Conservation (phyloP, 352 stramenopile genomes). For the Ophiocytium majus region DNA sequence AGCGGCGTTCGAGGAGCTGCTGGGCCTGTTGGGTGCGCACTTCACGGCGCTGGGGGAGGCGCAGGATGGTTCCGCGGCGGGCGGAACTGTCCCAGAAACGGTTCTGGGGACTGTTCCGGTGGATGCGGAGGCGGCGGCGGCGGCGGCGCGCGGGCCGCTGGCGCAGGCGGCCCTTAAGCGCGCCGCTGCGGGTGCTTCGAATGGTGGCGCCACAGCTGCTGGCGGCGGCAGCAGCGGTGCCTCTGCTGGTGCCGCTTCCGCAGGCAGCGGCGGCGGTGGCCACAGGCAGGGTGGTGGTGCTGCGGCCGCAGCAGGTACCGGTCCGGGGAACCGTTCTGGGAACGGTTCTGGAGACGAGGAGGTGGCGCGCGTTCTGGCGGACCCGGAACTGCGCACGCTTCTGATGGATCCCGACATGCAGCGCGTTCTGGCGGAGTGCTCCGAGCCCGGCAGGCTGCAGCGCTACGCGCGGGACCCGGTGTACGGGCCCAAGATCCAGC, state of each 20-base stretch:
- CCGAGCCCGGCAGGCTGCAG: slow-evolving; percentile 19
- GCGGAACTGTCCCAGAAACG: no score
- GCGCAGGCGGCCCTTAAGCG: slow-evolving; percentile 30
- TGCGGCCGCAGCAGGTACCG: no score
- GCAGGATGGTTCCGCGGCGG: neutral
- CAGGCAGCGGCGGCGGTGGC: neutral
- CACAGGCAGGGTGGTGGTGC: neutral
- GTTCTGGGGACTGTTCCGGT: slow-evolving; percentile 11
- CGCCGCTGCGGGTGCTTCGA: slow-evolving; percentile 22
- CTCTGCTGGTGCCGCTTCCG: neutral
- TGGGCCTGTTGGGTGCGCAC: slow-evolving; percentile 33
- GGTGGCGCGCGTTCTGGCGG: slow-evolving; percentile 30
- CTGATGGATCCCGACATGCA: slow-evolving; percentile 53
- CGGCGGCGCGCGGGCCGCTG: slow-evolving; percentile 33
- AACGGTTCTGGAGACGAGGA: neutral
- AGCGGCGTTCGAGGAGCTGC: slow-evolving; percentile 36
- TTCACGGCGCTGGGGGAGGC: slow-evolving; percentile 24
- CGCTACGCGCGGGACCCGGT: slow-evolving; percentile 43
- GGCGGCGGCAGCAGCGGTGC: slow-evolving; percentile 29
- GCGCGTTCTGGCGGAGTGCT: slow-evolving; percentile 41
- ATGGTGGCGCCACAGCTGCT: neutral
- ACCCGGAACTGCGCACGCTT: slow-evolving; percentile 37
- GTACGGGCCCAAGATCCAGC: slow-evolving; percentile 41
- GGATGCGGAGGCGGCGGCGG: slow-evolving; percentile 21
- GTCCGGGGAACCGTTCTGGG: no score